Conservation (phyloP, 306 rosid species). For the Cucurbita moschata region DNA sequence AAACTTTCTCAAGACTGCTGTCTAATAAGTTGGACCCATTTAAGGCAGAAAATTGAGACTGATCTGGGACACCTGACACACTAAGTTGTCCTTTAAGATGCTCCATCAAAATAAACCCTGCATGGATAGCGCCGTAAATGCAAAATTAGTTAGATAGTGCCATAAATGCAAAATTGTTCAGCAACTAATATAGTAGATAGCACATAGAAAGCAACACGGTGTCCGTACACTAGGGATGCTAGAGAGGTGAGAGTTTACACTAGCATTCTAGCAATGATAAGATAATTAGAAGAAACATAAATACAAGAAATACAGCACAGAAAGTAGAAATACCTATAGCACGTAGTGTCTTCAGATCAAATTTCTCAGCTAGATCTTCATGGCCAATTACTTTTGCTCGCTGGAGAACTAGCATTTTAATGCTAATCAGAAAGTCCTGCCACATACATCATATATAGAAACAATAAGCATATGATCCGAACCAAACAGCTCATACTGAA, state of each 20-base stretch:
- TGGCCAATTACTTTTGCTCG: constrained; percentile 43
- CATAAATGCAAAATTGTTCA: neutral
- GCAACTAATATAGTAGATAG: neutral
- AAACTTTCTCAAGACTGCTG: constrained; percentile 15
- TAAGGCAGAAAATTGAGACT: constrained; percentile 13
- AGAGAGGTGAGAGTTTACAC: neutral
- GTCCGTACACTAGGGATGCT: neutral
- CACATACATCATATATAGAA: neutral
- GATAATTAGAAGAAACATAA: neutral
- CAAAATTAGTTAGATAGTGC: neutral
- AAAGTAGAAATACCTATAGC: constrained; percentile 48
- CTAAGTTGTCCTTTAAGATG: constrained; percentile 32
- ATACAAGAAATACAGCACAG: neutral
- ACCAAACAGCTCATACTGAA: neutral
- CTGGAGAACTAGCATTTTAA: constrained; percentile 40
- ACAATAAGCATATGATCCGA: neutral
- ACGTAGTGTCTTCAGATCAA: constrained; percentile 52
- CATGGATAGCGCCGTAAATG: constrained; percentile 1
- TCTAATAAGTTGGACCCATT: constrained; percentile 41
- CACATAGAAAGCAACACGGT: neutral
- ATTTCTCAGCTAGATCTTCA: constrained; percentile 33
- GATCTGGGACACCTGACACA: constrained; percentile 19
- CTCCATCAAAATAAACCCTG: constrained; percentile 58
- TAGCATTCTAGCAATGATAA: neutral
- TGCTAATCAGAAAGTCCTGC: constrained; percentile 59